These are phyloP conservation scores for Podila clonocystis DNA, from an alignment of 192 early-diverging fungal genomes.

Conservation along the genomic window DNA sequence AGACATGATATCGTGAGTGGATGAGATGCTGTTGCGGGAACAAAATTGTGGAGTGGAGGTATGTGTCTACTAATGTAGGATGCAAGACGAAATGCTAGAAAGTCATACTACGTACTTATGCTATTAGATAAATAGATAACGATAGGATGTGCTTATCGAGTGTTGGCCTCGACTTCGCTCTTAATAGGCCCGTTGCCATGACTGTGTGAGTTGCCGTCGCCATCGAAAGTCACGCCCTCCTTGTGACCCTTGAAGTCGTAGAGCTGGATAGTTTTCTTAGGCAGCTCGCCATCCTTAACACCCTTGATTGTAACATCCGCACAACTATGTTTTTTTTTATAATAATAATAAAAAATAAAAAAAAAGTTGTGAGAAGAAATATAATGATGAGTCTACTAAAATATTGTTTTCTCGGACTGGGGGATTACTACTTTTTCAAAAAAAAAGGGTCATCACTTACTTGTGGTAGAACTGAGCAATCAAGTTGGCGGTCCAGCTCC, in stretches of 20 bases:
- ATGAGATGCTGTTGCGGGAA: too few species aligned
- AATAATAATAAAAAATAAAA: too few species aligned
- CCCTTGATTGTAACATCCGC: constrained; percentile 43
- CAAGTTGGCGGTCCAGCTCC: constrained; percentile 33
- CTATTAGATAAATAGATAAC: too few species aligned
- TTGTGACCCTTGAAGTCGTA: constrained; percentile 23
- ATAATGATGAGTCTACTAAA: not conserved
- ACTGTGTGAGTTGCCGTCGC: constrained; percentile 19
- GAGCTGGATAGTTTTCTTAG: constrained; percentile 22
- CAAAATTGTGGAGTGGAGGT: too few species aligned
- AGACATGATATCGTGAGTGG: too few species aligned
- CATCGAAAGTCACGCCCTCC: constrained; percentile 12
- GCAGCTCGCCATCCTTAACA: constrained; percentile 15
- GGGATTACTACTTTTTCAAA: not conserved
- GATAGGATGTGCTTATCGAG: not conserved
- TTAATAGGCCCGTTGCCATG: constrained; percentile 25
- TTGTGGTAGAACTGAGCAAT: constrained; percentile 46
- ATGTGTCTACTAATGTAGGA: too few species aligned
- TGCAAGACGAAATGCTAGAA: too few species aligned
- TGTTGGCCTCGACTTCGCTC: constrained; percentile 6
- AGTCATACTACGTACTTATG: too few species aligned
- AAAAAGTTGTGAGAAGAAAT: not conserved
- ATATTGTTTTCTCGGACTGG: not conserved
- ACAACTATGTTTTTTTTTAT: constrained; percentile 20
- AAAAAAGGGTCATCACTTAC: constrained; percentile 9